Percentiles rank a stretch among this genome's conserved stretches.
phyloP scores from a whole-genome alignment of 1,284 basidiomycete genomes.

The Pyrrhoderma noxium region DNA sequence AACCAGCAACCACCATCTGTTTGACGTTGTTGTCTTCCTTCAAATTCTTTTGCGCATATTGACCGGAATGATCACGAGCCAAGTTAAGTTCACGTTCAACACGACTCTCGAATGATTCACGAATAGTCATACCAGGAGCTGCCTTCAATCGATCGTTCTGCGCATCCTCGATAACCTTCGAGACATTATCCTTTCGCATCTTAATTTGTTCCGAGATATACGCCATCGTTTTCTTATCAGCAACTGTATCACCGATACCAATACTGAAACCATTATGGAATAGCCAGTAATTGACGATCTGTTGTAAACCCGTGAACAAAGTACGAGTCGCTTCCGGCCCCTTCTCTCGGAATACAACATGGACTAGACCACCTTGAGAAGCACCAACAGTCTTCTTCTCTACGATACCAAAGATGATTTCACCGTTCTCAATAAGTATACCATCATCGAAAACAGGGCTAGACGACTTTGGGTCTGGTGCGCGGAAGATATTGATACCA shows the following conservation, averaged over 20 bases:
- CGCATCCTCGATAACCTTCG: conserved; percentile 68
- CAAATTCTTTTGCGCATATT: conserved; percentile 90
- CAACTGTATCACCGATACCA: conserved; percentile 98
- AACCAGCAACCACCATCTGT: conserved; percentile 99
- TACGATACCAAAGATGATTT: conserved; percentile 92
- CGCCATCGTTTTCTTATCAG: conserved; percentile 83
- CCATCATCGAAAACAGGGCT: conserved; percentile 89
- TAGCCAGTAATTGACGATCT: conserved; percentile 97
- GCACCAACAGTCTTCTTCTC: conserved; percentile 99
- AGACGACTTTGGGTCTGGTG: conserved; percentile 72
- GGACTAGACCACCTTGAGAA: conserved; percentile 89
- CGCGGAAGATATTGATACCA: conserved; percentile 89
- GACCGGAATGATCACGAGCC: conserved; percentile 94
- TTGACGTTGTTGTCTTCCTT: conserved; percentile 99
- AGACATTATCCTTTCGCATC: conserved; percentile 73
- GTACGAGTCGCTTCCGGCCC: conserved; percentile 90
- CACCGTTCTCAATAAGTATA: conserved; percentile 95
- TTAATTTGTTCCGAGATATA: conserved; percentile 82
- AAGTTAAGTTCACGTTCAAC: conserved; percentile 91
- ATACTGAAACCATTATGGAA: conserved; percentile 99
- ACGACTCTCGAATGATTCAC: conserved; percentile 94
- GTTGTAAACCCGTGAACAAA: conserved; percentile 92
- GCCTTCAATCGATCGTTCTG: conserved; percentile 81
- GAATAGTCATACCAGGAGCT: conserved; percentile 96
- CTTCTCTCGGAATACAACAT: conserved; percentile 97